Conservation (phyloP, 2,329 filamentous ascomycete species). For the Alternaria ethzedia region DNA sequence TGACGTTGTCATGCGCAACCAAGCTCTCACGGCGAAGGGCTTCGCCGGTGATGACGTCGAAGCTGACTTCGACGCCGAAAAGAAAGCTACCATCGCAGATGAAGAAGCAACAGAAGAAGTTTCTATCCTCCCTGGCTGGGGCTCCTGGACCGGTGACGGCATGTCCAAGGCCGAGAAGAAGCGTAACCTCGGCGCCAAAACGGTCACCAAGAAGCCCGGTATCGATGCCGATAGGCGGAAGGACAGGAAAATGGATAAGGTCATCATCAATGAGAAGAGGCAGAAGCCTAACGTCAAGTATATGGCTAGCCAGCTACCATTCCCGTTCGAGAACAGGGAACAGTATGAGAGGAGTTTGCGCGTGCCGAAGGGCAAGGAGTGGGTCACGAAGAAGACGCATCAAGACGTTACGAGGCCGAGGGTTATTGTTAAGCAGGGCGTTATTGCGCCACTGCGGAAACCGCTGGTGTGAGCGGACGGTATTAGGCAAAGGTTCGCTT, state of each 20-base stretch:
- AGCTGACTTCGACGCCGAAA: slow-evolving; percentile 80
- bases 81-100: slow-evolving; percentile 71
- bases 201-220: slow-evolving; percentile 71
- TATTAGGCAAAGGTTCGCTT: not conserved
- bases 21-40: slow-evolving; percentile 76
- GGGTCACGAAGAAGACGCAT: slow-evolving; percentile 95
- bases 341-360: slow-evolving; percentile 91
- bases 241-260: slow-evolving; percentile 80
- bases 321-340: slow-evolving; percentile 83
- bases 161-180: slow-evolving; percentile 73
- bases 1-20: slow-evolving; percentile 56
- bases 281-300: slow-evolving; percentile 92
- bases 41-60: slow-evolving; percentile 88
- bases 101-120: slow-evolving; percentile 85
- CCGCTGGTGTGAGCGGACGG: slow-evolving; percentile 58
- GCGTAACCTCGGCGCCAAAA: slow-evolving; percentile 56
- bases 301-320: slow-evolving; percentile 80
- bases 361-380: slow-evolving; percentile 89
- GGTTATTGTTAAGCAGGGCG: slow-evolving; percentile 88
- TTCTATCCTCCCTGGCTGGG: slow-evolving; percentile 92
- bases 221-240: slow-evolving; percentile 78
- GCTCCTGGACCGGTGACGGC: slow-evolving; percentile 86
- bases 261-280: slow-evolving; percentile 91
- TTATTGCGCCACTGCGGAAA: slow-evolving; percentile 88
- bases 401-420: slow-evolving; percentile 88